Evolutionary conservation across 352 stramenopile species (phyloP).

Genomic region (Stramenopiles sp.): DNA sequence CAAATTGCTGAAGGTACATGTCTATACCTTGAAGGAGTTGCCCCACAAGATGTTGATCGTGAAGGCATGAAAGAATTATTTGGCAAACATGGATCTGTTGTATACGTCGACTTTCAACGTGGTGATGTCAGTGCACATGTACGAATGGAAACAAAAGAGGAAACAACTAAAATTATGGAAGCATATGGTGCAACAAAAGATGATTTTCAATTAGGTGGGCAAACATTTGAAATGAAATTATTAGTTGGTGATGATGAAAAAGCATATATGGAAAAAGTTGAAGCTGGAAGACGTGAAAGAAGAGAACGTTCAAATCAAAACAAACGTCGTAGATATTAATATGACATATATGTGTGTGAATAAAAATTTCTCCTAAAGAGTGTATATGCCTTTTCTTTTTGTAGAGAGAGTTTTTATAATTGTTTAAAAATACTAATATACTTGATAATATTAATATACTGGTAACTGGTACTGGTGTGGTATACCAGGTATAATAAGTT

Average conservation of each 20-base stretch:
- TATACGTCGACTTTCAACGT: slow-evolving; percentile 10
- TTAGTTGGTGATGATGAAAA: background rate
- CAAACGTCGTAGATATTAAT: too few species aligned
- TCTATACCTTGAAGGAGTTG: background rate
- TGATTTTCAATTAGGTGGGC: background rate
- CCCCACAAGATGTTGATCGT: background rate
- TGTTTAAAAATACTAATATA: too few species aligned
- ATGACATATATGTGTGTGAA: too few species aligned
- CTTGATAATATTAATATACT: too few species aligned
- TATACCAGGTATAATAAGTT: too few species aligned
- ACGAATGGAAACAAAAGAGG: background rate
- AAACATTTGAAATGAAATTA: background rate
- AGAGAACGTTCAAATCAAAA: too few species aligned
- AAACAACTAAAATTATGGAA: background rate
- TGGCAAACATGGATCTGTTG: slow-evolving; percentile 8
- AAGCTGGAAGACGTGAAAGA: background rate
- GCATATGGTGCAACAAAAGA: background rate
- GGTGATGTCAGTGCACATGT: background rate
- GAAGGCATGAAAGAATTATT: slow-evolving; percentile 17
- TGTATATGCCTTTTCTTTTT: too few species aligned
- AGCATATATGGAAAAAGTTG: slow-evolving; percentile 1
- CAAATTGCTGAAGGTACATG: background rate
- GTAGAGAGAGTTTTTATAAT: too few species aligned
- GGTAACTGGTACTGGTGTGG: too few species aligned
- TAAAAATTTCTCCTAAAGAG: too few species aligned